Base-by-base conservation (phyloP, 2,329 filamentous ascomycete genomes). In the Hortaea sp. region DNA sequence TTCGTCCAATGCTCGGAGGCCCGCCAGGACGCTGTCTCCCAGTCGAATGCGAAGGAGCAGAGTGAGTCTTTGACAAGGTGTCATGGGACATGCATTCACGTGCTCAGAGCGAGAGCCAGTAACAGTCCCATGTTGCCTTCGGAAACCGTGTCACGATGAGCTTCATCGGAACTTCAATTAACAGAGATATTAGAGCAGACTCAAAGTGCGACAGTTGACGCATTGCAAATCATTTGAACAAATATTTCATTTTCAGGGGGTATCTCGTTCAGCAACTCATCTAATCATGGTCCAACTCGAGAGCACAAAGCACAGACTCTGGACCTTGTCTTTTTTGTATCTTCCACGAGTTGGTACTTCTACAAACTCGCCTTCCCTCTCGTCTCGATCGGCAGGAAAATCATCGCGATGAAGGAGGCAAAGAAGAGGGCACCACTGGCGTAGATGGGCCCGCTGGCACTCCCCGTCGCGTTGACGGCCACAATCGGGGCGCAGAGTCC, bases 401-500 rank as follows among this genome's bases (percentile, higher is more conserved):
- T 39, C 66, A 35, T 35, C 2, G 32, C 32, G 9, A 70, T 48
- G 47, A 66, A 67, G 3, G 69, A 65, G 6, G 66, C 68, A 41
- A 71, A 59, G 47, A 71, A 71, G 41, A 71, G 43, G 2, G 58
- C 69, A 7, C 67, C 68, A 11, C 60, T 60, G 1, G 67, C 67
- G 48, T 69, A 71, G 20, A 71, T 69, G 0, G 68, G 69, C 1
- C 65, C 63, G 28, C 62, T 62, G 0, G 69, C 67, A 46, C 67
- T 64, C 4, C 58, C 56, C 5, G 45, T 48, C 9, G 66, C 66
- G 43, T 69, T 62, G 31, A 69, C 63, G 0, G 84, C 84, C 28
- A 88, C 68, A 7, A 88, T 70, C 0, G 84, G 84, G 0, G 84
- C 84, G 56, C 80, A 70, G 7, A 88, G 68, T 5, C 84, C 84